phyloP scores from a whole-genome alignment of 345 rosid species.

The Eucalyptus rudis region DNA sequence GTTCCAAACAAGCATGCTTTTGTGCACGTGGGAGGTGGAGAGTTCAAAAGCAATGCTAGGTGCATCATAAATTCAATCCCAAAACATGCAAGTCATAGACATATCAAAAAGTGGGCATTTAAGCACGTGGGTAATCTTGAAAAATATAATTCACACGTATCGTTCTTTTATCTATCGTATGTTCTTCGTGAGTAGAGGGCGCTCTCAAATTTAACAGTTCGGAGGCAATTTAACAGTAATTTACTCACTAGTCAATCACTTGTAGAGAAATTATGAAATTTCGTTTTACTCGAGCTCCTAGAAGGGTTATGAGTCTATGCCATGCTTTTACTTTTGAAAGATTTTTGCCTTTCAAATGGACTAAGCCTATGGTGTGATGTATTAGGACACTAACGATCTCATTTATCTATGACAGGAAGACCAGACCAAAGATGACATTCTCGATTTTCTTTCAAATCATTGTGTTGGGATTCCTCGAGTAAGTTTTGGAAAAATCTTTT shows the following conservation, averaged over 20 bases:
- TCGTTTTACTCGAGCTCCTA: background rate
- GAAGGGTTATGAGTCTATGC: background rate
- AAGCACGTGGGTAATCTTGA: background rate
- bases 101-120: background rate
- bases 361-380: background rate
- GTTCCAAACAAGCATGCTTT: background rate
- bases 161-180: background rate
- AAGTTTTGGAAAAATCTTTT: background rate
- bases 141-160: background rate
- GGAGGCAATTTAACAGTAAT: background rate
- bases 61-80: background rate
- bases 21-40: background rate
- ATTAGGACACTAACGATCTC: background rate
- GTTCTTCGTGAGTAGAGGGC: background rate
- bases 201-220: background rate
- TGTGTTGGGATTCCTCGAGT: constrained; percentile 64
- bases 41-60: background rate
- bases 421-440: constrained; percentile 69
- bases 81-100: background rate
- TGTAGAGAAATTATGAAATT: background rate
- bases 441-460: constrained; percentile 44
- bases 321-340: background rate
- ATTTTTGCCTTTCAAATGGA: background rate
- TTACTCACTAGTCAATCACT: background rate
- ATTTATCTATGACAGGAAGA: constrained; percentile 24